phyloP scores from a whole-genome alignment of 805 yeast genomes.

The Yarrowia sp. region DNA sequence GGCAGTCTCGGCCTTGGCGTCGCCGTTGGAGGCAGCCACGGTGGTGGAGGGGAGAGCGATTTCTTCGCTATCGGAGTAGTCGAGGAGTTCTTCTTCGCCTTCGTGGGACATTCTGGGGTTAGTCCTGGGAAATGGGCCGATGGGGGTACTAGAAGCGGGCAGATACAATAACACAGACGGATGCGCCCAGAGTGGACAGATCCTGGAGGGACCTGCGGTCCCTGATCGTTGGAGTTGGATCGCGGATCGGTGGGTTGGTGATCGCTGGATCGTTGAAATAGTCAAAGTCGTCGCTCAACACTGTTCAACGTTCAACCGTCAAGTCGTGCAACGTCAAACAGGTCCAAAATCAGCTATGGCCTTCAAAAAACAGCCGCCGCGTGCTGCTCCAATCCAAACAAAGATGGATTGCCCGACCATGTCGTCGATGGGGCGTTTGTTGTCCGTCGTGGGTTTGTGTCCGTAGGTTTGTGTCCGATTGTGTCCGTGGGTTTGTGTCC shows the following conservation, averaged over 20 bases:
- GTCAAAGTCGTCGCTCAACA: too few relatives aligned
- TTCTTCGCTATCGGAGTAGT: conserved; percentile 98
- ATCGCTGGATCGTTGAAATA: too few relatives aligned
- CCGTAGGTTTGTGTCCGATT: not conserved
- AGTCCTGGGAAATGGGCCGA: too few relatives aligned
- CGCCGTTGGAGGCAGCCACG: conserved; percentile 44
- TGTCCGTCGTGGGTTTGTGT: not conserved
- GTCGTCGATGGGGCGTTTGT: not conserved
- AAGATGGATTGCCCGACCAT: too few relatives aligned
- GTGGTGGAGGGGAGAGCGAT: conserved; percentile 63
- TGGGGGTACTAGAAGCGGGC: not conserved
- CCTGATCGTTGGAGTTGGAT: not conserved
- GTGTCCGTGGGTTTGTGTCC: not conserved
- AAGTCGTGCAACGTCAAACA: too few relatives aligned
- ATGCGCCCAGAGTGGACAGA: too few relatives aligned
- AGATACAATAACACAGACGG: conserved; percentile 6
- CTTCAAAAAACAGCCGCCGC: too few relatives aligned
- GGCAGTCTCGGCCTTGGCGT: conserved; percentile 37
- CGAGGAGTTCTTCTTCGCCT: conserved; percentile 99
- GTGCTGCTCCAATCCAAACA: too few relatives aligned
- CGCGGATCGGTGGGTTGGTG: too few relatives aligned
- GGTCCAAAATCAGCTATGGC: too few relatives aligned
- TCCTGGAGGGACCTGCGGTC: not conserved
- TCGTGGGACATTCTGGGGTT: conserved; percentile 71
- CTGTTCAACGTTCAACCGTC: too few relatives aligned